Base-by-base conservation (phyloP, 2,329 filamentous ascomycete species). In the Aspergillus flavus region DNA sequence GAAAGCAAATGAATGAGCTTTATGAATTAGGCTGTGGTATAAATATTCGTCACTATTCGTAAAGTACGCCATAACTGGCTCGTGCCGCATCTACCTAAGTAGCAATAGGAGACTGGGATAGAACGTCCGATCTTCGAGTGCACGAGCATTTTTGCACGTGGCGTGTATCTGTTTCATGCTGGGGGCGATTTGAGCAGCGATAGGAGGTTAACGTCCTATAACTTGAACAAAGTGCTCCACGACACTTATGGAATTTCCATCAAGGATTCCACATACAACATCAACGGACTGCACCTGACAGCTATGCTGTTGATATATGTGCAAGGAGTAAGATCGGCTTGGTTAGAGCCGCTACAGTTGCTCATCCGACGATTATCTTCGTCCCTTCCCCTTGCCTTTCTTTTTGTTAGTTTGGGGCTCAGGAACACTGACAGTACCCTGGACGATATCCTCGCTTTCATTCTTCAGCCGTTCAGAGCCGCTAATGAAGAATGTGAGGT, bases 401-500 rank as follows among this genome's bases (percentile, higher is more conserved):
- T 80, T 86, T 59, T 82, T 83, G 34, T 78, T 76, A 54, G 75
- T 76, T 63, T 73, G 72, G 36, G 70, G 73, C 69, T 87, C 88
- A 1, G 89, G 86, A 48, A 92, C 82, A 66, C 85, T 87, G n/a
- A 89, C 83, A 59, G 86, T 91, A 0, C 91, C 91, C 58, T 90
- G 90, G 68, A 89, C 87, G 43, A 95, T 77, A 76, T 94, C 91
- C n/a, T 90, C 91, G 36, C 87, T 86, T 62, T 86, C 39, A 86
- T 85, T 85, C 79, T 86, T 89, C 70, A 97, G 78, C 78, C 93
- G 94, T 78, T 95, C 89, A 76, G 91, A 88, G 0, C 92, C 91
- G 23, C 88, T 91, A 64, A 97, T 94, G 73, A 94, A 96, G 84
- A 96, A 94, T 57, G 85, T 89, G 74, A 97, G 75, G 75, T 97